Evolutionary conservation across 495 filamentous ascomycete species (phyloP), one percentile per base, ranked within the genome.

Genomic region (Eremomyces bilateralis): DNA sequence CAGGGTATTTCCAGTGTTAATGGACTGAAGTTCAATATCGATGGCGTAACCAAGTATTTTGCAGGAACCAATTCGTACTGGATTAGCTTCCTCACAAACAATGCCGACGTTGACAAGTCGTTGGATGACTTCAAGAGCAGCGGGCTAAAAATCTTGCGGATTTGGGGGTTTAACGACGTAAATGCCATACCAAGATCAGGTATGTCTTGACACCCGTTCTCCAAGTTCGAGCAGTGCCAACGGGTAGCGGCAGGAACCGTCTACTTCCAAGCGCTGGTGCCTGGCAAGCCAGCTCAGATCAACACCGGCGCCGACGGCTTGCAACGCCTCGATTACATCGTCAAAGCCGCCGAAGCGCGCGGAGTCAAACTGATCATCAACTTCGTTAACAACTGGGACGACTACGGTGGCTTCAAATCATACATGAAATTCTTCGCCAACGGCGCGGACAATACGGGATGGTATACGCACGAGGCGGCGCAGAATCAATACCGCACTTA

Each of bases 1-100:
- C n/a, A n/a, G n/a, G n/a, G n/a, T n/a, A n/a, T n/a, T n/a, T n/a
- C n/a, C n/a, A 8, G 6, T 17, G 15, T 17, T 17, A 17, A 62
- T 2, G 71, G 62, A 0, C 53, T 56, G 4, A 60, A 69, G 21
- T 75, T 78, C 55, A 60, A 53, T 33, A 67, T 78, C 42, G 67
- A 75, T 46, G 70, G 69, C 15, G 44, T 64, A 40, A 68, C 65
- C 3, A 58, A 59, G 24, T 43, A 73, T 52, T 76, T 62, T 46
- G 67, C 71, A 2, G 76, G 76, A 12, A 73, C 71, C 3, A 82
- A 83, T 52, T 54, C 65, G 30, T 82, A 80, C 60, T 83, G 73
- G 74, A 65, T 80, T 41, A 56, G 62, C 13, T 79, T 79, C 56
- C 61, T 79, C 16, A 66, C 58, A 15, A 69, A 66, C 48, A 59